These are phyloP conservation scores for Aspergillus versicolor DNA, from an alignment of 2,329 filamentous ascomycete species.

Conservation along the genomic window DNA sequence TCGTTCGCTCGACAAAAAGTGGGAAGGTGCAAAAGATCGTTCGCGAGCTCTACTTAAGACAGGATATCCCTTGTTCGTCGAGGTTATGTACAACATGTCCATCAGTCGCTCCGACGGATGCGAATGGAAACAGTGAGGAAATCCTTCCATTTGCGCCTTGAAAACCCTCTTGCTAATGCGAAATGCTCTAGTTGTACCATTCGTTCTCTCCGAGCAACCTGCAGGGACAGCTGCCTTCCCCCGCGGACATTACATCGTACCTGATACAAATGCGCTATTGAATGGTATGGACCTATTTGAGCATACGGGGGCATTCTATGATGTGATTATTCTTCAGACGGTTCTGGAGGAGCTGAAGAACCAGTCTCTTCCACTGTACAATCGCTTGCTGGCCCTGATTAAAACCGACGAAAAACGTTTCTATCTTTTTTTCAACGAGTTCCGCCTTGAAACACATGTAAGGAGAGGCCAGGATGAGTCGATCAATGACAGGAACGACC, in stretches of 20 bases:
- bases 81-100: constrained; percentile 78
- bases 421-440: constrained; percentile 99
- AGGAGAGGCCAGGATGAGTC: constrained; percentile 72
- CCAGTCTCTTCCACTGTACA: constrained; percentile 89
- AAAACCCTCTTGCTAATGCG: constrained; percentile 20
- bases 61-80: constrained; percentile 96
- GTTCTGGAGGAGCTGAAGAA: constrained; percentile 96
- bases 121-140: constrained; percentile 67
- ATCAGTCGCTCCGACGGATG: constrained; percentile 72
- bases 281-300: constrained; percentile 98
- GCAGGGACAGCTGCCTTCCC: constrained; percentile 79
- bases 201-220: constrained; percentile 85
- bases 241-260: constrained; percentile 88
- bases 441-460: constrained; percentile 87
- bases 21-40: constrained; percentile 99
- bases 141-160: constrained; percentile 1
- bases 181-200: constrained; percentile 63
- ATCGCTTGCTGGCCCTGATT: constrained; percentile 83
- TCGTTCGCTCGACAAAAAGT: constrained; percentile 88
- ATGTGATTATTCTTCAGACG: constrained; percentile 94
- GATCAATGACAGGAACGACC: constrained; percentile 96
- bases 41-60: constrained; percentile 88
- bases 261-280: constrained; percentile 92
- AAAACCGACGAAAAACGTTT: constrained; percentile 97
- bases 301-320: constrained; percentile 85